Evolutionary conservation across 1,139 yeast species (phyloP), one percentile per base, ranked within the genome.

Genomic region (Blastobotrys ciferrii): DNA sequence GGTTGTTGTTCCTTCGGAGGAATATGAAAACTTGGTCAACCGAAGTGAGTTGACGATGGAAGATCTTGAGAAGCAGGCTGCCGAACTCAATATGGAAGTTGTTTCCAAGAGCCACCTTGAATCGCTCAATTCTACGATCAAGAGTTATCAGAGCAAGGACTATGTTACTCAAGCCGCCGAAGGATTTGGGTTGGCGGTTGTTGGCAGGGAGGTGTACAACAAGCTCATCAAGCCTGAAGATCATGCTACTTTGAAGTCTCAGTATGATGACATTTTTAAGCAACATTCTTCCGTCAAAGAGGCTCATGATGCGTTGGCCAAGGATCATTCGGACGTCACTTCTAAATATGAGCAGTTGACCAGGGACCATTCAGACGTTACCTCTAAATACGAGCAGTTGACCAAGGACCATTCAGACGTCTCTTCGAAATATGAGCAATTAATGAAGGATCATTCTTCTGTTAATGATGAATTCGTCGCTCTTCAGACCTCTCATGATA

Each of bases 1-100:
- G 51, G 75, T 77, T 6, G 56, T 80, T n/a, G 55, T 83, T 18
- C 72, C 84, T 2, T 59, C 63, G 43, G 77, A 72, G 1, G 77
- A 76, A 51, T 79, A 73, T 49, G 73, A 75, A 1, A 51, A 44
- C 5, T 52, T 61, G 45, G 48, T 46, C n/a, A 45, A 53, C 18
- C 47, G 51, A 37, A 47, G 55, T 2, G 54, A 41, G 11, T 11
- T 40, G 9, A 41, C 48, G 5, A 20, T 41, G 38, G 45, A 46
- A n/a, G 49, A 51, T 3, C 35, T 51, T 15, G 42, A 30, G 5
- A 42, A 31, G 2, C 36, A 39, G 12, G 51, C 53, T 9, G 50
- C 49, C n/a, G 50, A 49, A 2, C 55, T 61, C 13, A 67, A 65
- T 12, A 52, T 64, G 42, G 60, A 61, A 1, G 53, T 61, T 2